Conservation (phyloP, 2,329 filamentous ascomycete species). For the Paraconiothyrium brasiliense region DNA sequence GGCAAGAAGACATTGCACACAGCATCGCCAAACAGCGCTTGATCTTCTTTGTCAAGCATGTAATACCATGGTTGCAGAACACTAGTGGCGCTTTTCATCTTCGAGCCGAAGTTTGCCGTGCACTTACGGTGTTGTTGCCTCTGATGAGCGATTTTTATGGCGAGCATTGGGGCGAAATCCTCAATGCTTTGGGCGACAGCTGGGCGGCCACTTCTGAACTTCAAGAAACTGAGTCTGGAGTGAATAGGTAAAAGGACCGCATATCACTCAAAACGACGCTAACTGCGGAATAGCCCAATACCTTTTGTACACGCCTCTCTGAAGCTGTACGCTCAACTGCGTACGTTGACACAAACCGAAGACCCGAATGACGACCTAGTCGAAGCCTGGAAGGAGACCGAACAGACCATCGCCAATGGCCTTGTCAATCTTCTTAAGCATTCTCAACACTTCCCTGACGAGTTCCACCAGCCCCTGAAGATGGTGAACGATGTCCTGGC, state of each 20-base stretch:
- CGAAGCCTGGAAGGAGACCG: constrained; percentile 73
- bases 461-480: constrained; percentile 71
- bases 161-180: constrained; percentile 76
- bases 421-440: constrained; percentile 71
- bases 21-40: constrained; percentile 71
- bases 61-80: constrained; percentile 75
- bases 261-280: neutral
- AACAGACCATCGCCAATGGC: constrained; percentile 64
- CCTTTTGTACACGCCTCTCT: constrained; percentile 77
- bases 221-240: constrained; percentile 35
- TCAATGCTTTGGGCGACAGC: constrained; percentile 46
- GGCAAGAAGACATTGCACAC: constrained; percentile 58
- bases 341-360: constrained; percentile 62
- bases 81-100: constrained; percentile 59
- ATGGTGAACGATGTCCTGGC: constrained; percentile 80
- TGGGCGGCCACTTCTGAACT: constrained; percentile 46
- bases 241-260: constrained; percentile 31
- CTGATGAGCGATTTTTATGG: constrained; percentile 85
- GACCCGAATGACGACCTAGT: constrained; percentile 87
- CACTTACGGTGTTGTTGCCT: constrained; percentile 69
- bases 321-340: constrained; percentile 72
- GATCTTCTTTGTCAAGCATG: constrained; percentile 82
- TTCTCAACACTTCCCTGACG: constrained; percentile 60
- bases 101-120: constrained; percentile 65
- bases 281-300: constrained; percentile 33